phyloP scores from a whole-genome alignment of 805 yeast genomes.

The Yarrowia sp. region DNA sequence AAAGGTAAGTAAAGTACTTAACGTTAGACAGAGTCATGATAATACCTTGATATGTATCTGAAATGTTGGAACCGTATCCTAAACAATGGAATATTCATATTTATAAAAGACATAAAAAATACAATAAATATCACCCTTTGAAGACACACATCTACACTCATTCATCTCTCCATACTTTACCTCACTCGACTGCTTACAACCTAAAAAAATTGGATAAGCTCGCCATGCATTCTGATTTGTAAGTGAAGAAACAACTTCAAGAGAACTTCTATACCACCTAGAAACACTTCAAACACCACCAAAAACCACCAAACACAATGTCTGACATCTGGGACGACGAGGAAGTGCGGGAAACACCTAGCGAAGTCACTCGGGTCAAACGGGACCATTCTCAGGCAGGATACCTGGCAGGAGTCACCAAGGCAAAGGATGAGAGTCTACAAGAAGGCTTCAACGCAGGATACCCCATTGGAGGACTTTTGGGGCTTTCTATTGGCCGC shows the following conservation, averaged over 20 bases:
- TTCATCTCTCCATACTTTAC: background rate
- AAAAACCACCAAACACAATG: too few relatives aligned
- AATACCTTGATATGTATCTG: too few relatives aligned
- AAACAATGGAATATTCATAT: too few relatives aligned
- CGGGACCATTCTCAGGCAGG: conserved; percentile 76
- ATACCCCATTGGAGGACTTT: conserved; percentile 66
- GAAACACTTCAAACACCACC: background rate
- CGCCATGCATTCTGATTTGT: background rate
- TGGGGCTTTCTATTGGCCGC: conserved; percentile 66
- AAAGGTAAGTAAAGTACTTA: too few relatives aligned
- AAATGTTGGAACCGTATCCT: too few relatives aligned
- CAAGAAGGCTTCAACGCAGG: conserved; percentile 82
- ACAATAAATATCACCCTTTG: too few relatives aligned
- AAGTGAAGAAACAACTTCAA: too few relatives aligned
- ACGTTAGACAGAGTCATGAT: too few relatives aligned
- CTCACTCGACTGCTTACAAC: too few relatives aligned
- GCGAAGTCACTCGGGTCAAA: conserved; percentile 29
- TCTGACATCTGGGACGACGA: conserved; percentile 22
- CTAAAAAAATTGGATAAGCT: background rate
- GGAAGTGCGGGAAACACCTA: conserved; percentile 16
- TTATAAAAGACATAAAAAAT: too few relatives aligned
- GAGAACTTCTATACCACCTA: background rate
- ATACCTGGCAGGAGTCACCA: conserved; percentile 72
- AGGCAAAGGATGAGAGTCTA: conserved; percentile 61
- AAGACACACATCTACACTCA: too few relatives aligned